These are phyloP conservation scores for Yamadazyma sp. DNA, from an alignment of 805 yeast species.

Conservation along the genomic window DNA sequence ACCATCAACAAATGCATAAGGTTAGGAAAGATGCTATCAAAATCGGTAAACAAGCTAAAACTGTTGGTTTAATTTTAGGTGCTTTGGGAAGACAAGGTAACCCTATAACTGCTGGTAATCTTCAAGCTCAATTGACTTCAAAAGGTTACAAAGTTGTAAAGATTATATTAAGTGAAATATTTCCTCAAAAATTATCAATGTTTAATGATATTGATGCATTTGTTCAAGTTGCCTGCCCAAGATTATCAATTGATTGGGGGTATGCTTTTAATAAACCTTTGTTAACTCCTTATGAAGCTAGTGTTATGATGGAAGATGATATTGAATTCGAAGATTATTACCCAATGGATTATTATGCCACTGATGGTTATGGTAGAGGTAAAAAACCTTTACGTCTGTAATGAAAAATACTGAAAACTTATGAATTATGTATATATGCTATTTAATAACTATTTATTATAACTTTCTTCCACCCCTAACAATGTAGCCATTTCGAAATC, in stretches of 20 bases:
- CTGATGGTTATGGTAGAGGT: slow-evolving; percentile 91
- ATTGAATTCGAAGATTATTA: slow-evolving; percentile 65
- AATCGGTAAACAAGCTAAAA: slow-evolving; percentile 56
- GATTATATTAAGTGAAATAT: slow-evolving; percentile 86
- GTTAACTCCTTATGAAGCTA: slow-evolving; percentile 93
- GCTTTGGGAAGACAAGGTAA: slow-evolving; percentile 96
- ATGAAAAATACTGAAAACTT: no score
- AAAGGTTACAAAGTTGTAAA: slow-evolving; percentile 70
- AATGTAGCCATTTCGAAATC: slow-evolving; percentile 62
- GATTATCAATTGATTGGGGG: slow-evolving; percentile 97
- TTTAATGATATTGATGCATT: slow-evolving; percentile 93
- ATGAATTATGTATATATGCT: slow-evolving; percentile 3
- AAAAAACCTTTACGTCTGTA: slow-evolving; percentile 45
- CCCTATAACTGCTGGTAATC: slow-evolving; percentile 64
- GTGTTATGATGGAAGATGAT: slow-evolving; percentile 81
- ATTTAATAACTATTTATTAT: slow-evolving; percentile 1
- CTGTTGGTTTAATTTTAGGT: slow-evolving; percentile 83
- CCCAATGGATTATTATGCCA: slow-evolving; percentile 94
- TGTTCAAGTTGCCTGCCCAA: slow-evolving; percentile 96
- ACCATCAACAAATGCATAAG: slow-evolving; percentile 74
- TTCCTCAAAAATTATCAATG: slow-evolving; percentile 88
- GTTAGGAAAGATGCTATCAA: slow-evolving; percentile 73
- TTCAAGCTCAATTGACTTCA: slow-evolving; percentile 52
- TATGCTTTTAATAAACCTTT: slow-evolving; percentile 92
- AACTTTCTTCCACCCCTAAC: slow-evolving; percentile 58